Percentiles rank a stretch among this genome's conserved stretches.
Conservation (phyloP, 2,329 filamentous ascomycete species). For the Penicillium sp. region DNA sequence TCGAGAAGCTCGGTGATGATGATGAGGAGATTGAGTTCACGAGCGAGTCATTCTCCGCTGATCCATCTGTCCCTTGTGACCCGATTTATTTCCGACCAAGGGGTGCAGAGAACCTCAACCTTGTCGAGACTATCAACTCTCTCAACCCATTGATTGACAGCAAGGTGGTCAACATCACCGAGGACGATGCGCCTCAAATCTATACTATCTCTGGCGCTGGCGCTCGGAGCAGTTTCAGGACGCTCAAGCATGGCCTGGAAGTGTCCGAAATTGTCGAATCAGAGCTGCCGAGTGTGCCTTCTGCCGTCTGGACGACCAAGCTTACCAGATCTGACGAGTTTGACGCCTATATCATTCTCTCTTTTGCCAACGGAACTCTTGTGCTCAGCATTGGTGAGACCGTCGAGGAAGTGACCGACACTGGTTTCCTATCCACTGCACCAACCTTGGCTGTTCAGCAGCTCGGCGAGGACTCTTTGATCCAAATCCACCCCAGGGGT, state of each 20-base stretch:
- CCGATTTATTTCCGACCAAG: conserved; percentile 81
- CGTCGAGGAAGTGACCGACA: conserved; percentile 89
- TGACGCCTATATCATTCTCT: conserved; percentile 92
- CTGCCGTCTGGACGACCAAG: conserved; percentile 92
- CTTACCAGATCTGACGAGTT: conserved; percentile 70
- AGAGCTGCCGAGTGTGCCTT: conserved; percentile 76
- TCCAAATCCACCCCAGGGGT: conserved; percentile 90
- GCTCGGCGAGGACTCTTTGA: conserved; percentile 80
- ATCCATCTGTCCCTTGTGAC: conserved; percentile 61
- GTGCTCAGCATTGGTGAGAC: conserved; percentile 94
- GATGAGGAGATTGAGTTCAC: conserved; percentile 79
- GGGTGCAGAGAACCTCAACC: conserved; percentile 67
- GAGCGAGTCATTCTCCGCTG: conserved; percentile 72
- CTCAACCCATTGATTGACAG: conserved; percentile 87
- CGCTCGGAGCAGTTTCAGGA: conserved; percentile 80
- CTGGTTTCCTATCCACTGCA: conserved; percentile 79
- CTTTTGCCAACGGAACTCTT: conserved; percentile 78
- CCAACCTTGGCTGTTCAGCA: conserved; percentile 88
- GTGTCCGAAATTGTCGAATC: conserved; percentile 95
- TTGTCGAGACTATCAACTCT: conserved; percentile 75
- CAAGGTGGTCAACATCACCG: conserved; percentile 80
- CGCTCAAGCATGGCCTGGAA: conserved; percentile 81
- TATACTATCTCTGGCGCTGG: conserved; percentile 86
- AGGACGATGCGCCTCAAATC: conserved; percentile 92
- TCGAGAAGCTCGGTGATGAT: conserved; percentile 92